Conservation (phyloP, 2,329 filamentous ascomycete species). For the Hansfordia pulvinata region DNA sequence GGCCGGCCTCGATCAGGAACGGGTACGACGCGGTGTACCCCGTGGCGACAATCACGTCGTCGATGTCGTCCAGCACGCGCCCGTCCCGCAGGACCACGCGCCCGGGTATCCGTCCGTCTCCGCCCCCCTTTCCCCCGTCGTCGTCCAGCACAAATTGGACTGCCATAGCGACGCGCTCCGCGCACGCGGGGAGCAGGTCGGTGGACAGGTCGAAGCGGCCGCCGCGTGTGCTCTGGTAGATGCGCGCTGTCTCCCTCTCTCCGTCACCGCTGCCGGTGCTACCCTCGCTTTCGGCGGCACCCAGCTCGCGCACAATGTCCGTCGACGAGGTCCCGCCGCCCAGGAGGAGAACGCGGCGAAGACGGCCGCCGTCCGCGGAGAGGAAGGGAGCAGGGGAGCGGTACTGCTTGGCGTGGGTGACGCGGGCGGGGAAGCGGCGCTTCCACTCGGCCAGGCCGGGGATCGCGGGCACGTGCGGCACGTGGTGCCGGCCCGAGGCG, state of each 20-base stretch:
- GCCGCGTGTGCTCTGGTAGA: slow-evolving; percentile 40
- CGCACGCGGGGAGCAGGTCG: slow-evolving; percentile 36
- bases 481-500: slow-evolving; percentile 53
- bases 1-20: slow-evolving; percentile 42
- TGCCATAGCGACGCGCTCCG: slow-evolving; percentile 36
- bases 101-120: slow-evolving; percentile 28
- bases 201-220: slow-evolving; percentile 45
- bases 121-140: slow-evolving; percentile 3
- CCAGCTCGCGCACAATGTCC: slow-evolving; percentile 26
- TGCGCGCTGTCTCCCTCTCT: slow-evolving; percentile 21
- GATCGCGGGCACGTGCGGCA: slow-evolving; percentile 47
- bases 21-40: slow-evolving; percentile 57
- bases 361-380: too few relatives aligned
- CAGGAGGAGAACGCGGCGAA: slow-evolving; percentile 35
- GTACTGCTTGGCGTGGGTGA: slow-evolving; percentile 63
- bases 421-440: slow-evolving; percentile 29
- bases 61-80: slow-evolving; percentile 34
- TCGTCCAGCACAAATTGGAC: slow-evolving; percentile 27
- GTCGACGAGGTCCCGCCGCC: slow-evolving; percentile 35
- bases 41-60: slow-evolving; percentile 51
- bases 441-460: slow-evolving; percentile 46
- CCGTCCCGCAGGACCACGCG: slow-evolving; percentile 39
- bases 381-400: slow-evolving; percentile 44
- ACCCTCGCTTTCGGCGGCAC: slow-evolving; percentile 18
- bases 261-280: slow-evolving; percentile 18